Evolutionary conservation across 768 basidiomycete species (phyloP), one percentile per base, ranked within the genome.

Genomic region (Lanmaoa rubissima): DNA sequence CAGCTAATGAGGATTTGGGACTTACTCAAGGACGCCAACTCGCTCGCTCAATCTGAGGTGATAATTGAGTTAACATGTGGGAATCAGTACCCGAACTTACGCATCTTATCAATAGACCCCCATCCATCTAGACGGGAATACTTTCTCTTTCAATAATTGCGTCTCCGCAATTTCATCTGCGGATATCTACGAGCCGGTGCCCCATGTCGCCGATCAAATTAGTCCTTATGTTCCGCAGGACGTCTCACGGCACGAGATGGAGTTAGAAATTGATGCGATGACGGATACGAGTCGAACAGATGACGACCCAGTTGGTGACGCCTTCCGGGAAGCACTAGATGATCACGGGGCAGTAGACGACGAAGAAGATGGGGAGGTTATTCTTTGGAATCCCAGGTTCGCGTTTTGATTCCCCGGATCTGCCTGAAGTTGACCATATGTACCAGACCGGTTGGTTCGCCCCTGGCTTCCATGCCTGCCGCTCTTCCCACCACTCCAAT

Each of bases 1-100:
- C 91, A 95, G 63, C 74, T 99, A 42, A 95, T 98, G 92, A 80
- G 97, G 61, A 90, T 99, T 55, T 79, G 83, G 45, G 96, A 97
- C 73, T 75, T 97, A 41, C 76, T 94, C 46, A 73, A 79, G 14
- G 93, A 97, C 65, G 88, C 87, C 1, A 78, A 74, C 59, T 70
- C 75, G 6, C 69, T 96, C 24, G 80, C 81, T 26, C 76, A 79
- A 54, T 73, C 81, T 53, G 79, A 85, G 77, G 90, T 90, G 58
- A 55, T 77, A 43, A 39, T 63, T 7, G 5, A 32, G 55, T 57
- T 51, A 21, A 32, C 40, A 16, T 56, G 31, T 48, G 28, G 28
- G 58, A 28, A 46, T 54, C 39, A 19, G 42, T 57, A 50, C 32
- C 54, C 42, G 50, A 50, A 35, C 49, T 69, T 36, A 71, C 46